A percentile compares a stretch with the other conserved stretches of the same genome.
Evolutionary conservation across 176 grass and related monocot species (phyloP).

Genomic region (Olyra latifolia): DNA sequence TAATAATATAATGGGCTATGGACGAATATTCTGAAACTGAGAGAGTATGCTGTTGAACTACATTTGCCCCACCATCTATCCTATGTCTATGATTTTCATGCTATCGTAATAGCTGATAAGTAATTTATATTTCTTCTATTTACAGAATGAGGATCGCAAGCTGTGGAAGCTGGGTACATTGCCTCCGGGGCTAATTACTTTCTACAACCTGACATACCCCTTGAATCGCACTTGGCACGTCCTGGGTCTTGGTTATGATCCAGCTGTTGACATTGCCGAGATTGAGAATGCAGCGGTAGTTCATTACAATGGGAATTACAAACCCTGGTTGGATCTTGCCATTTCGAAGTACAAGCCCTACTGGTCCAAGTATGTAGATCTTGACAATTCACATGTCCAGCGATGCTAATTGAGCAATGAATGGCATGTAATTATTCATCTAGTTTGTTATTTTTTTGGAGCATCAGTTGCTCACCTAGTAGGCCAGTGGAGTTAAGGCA

Average conservation of each 20-base stretch:
- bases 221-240: slow-evolving; percentile 91
- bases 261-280: slow-evolving; percentile 61
- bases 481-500: slow-evolving; percentile 15
- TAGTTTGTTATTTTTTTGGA: slow-evolving; percentile 9
- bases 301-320: slow-evolving; percentile 99
- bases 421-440: slow-evolving; percentile 2
- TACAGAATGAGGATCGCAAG: slow-evolving; percentile 87
- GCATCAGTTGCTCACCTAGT: not conserved
- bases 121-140: slow-evolving; percentile 17
- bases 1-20: too few species aligned
- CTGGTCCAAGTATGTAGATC: slow-evolving; percentile 86
- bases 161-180: slow-evolving; percentile 93
- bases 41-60: slow-evolving; percentile 3
- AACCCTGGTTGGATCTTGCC: slow-evolving; percentile 97
- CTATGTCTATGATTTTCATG: slow-evolving; percentile 8
- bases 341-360: slow-evolving; percentile 86
- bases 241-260: slow-evolving; percentile 95
- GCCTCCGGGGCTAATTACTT: slow-evolving; percentile 92
- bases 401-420: slow-evolving; percentile 63
- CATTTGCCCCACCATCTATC: slow-evolving; percentile 13
- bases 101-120: not conserved
- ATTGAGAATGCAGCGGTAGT: slow-evolving; percentile 79
- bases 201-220: slow-evolving; percentile 93
- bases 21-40: too few species aligned
- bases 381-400: slow-evolving; percentile 61